Evolutionary conservation across 805 yeast species (phyloP), one percentile per base, ranked within the genome.

Genomic region (Yarrowia keelungensis): DNA sequence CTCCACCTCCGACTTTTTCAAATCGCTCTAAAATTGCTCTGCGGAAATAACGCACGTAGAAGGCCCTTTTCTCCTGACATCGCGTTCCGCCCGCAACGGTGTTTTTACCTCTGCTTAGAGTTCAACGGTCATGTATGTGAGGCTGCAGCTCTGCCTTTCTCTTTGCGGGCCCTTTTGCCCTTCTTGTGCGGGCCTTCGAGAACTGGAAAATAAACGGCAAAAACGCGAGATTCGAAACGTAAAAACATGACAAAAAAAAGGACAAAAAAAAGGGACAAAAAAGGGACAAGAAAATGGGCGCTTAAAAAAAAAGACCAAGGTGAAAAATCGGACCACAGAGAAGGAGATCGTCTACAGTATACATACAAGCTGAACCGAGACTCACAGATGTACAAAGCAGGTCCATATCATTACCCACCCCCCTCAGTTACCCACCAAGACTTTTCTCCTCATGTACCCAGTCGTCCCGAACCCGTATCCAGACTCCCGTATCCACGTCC

Each of bases 41-140:
- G 35, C 35, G 19, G n/a, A 12, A 22, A 26, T 10, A 12, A 5
- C 32, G 50, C 50, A 12, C 39, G 32, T 11, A 38, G 12, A 38
- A 36, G 10, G 39, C 39, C 10, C 32, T 26, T 3, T 26, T 26
- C 32, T 26, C 32, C 32, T 26, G 32, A 26, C 47, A 9, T 19
- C 35, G 32, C 22, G 5, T 8, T 49, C 38, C 16, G 53, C 36
- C 36, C 54, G 1, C 41, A 15, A 8, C 19, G 10, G 16, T n/a
- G 15, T 8, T 35, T 32, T 50, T 50, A 50, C 38, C 54, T 50
- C 39, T 35, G 39, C 39, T 35, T 50, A 50, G 54, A 50, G 54
- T 50, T 50, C 54, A 50, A 50, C 54, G 54, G 54, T 50, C 54
- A 50, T 50, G 54, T 50, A 50, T 50, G 54, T 35, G 1, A 3